phyloP scores from a whole-genome alignment of 2,329 filamentous ascomycete species.

The Fusarium sp. region DNA sequence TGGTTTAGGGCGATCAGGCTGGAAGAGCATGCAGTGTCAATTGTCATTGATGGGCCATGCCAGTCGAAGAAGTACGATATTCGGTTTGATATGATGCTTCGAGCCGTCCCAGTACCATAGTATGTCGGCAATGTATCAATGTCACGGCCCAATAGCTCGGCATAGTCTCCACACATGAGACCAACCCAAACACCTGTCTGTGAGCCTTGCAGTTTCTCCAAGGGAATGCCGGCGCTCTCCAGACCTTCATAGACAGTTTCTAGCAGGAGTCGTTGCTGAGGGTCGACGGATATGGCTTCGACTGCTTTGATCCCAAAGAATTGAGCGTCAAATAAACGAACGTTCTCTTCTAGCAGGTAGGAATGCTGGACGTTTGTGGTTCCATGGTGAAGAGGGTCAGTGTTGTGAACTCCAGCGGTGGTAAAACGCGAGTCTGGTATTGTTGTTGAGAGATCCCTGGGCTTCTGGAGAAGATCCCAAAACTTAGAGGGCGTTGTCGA shows the following conservation, averaged over 20 bases:
- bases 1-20: conserved; percentile 12
- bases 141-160: not conserved
- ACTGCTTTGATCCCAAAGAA: not conserved
- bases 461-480: not conserved
- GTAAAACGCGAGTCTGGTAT: not conserved
- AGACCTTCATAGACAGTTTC: not conserved
- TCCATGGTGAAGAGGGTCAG: not conserved
- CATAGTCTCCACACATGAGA: conserved; percentile 6
- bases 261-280: not conserved
- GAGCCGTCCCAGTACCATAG: not conserved
- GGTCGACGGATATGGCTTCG: not conserved
- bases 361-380: not conserved
- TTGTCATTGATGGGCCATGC: conserved; percentile 6
- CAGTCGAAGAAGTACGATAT: conserved; percentile 13
- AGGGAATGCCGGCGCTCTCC: not conserved
- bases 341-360: not conserved
- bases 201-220: conserved; percentile 3
- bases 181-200: conserved; percentile 14
- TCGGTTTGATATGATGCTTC: conserved; percentile 23
- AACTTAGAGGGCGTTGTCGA: conserved; percentile 33
- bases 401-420: not conserved
- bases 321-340: conserved; percentile 39
- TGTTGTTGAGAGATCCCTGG: not conserved
- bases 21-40: conserved; percentile 18
- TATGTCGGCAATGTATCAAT: not conserved